These are phyloP conservation scores for Solanum chmielewskii DNA, from an alignment of 257 asterid species.

Conservation along the genomic window DNA sequence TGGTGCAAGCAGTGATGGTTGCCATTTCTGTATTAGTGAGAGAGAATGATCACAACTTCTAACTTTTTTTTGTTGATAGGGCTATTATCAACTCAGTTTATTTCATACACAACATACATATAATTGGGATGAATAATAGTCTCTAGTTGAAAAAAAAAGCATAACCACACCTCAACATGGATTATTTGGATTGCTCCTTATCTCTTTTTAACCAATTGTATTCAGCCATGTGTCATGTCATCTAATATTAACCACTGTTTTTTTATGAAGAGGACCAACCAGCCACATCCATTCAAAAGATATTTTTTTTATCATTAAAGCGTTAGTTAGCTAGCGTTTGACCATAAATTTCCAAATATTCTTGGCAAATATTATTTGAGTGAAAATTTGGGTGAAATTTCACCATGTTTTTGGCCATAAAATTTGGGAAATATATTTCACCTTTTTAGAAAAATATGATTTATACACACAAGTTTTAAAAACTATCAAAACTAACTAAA, in stretches of 20 bases:
- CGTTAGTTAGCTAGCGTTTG: no score
- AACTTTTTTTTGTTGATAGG: neutral
- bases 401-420: no score
- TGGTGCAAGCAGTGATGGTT: slow-evolving; percentile 52
- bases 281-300: neutral
- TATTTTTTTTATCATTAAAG: no score
- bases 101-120: neutral
- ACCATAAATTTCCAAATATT: no score
- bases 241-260: neutral
- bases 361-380: no score
- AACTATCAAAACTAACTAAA: no score
- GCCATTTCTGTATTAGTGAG: neutral
- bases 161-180: neutral
- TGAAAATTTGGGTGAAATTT: no score
- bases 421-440: no score
- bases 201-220: neutral
- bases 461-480: no score
- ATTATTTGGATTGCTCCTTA: neutral
- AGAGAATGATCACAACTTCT: neutral
- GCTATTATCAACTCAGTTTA: neutral
- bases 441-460: no score
- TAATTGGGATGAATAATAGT: neutral
- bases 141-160: neutral
- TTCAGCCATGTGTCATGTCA: neutral
- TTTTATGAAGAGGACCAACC: neutral